phyloP scores from a whole-genome alignment of 208 protist species.

The Leishmania tarentolae region DNA sequence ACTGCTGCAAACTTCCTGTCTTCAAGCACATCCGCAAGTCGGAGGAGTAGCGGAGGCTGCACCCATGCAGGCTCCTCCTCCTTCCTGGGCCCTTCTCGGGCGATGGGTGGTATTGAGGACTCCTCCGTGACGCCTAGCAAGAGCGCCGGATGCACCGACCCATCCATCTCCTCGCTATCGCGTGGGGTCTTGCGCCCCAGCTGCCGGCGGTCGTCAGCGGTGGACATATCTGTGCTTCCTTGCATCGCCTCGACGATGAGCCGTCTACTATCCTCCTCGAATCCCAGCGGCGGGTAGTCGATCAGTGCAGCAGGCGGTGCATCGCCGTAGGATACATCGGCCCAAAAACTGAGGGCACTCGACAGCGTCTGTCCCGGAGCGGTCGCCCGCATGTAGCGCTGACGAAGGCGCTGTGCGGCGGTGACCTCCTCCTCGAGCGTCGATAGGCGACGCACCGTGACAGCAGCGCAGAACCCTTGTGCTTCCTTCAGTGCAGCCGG shows the following conservation, averaged over 20 bases:
- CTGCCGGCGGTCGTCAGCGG: slow-evolving; percentile 1
- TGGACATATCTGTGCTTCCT: background rate
- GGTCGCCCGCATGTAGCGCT: slow-evolving; percentile 46
- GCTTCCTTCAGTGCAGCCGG: slow-evolving; percentile 7
- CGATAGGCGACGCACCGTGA: slow-evolving; percentile 49
- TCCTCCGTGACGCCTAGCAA: slow-evolving; percentile 6
- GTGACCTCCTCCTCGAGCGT: slow-evolving; percentile 35
- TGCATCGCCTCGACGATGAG: slow-evolving; percentile 1
- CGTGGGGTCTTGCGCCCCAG: slow-evolving; percentile 1
- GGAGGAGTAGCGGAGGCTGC: slow-evolving; percentile 12
- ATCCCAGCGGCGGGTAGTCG: slow-evolving; percentile 35
- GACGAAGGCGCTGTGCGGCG: slow-evolving; percentile 28
- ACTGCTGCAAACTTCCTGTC: background rate
- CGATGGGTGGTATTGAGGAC: too few species aligned
- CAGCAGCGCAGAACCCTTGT: slow-evolving; percentile 39
- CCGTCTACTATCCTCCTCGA: slow-evolving; percentile 5
- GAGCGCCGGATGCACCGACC: slow-evolving; percentile 1
- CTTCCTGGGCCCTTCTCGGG: too few species aligned
- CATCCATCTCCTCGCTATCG: slow-evolving; percentile 2
- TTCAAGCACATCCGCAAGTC: background rate
- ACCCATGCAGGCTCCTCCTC: background rate
- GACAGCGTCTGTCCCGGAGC: slow-evolving; percentile 72
- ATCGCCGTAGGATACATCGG: slow-evolving; percentile 37
- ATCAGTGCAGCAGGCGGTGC: slow-evolving; percentile 8
- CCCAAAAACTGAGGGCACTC: slow-evolving; percentile 67